phyloP scores from a whole-genome alignment of 2,329 filamentous ascomycete genomes.

The Cladosporium sp. region DNA sequence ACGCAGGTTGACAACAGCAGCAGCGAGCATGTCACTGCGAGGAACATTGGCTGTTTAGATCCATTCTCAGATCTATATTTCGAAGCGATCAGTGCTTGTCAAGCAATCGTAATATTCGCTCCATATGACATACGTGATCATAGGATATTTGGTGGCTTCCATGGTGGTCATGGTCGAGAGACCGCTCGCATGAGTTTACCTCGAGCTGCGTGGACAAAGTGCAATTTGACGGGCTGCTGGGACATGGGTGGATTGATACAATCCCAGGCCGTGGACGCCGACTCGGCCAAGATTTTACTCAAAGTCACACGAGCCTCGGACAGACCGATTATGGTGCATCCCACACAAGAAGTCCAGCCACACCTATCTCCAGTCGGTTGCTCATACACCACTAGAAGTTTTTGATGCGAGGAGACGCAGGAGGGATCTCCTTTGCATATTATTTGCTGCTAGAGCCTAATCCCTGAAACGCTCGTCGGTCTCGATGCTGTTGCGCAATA shows the following conservation, averaged over 20 bases:
- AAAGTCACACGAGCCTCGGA: background rate
- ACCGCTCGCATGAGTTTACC: background rate
- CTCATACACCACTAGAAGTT: background rate
- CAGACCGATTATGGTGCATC: background rate
- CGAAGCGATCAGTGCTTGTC: background rate
- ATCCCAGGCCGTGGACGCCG: background rate
- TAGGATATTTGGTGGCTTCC: background rate
- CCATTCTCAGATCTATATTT: background rate
- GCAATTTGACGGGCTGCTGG: background rate
- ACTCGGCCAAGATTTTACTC: background rate
- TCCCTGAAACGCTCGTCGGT: slow-evolving; percentile 6
- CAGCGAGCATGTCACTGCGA: slow-evolving; percentile 1
- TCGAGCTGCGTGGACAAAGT: background rate
- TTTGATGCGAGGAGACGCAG: background rate
- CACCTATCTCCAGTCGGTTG: background rate
- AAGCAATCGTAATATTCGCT: background rate
- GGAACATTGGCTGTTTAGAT: slow-evolving; percentile 11
- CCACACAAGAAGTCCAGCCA: background rate
- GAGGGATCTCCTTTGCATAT: background rate
- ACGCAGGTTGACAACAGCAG: slow-evolving; percentile 1
- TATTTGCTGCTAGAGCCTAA: background rate
- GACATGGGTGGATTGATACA: slow-evolving; percentile 2
- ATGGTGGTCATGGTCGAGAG: background rate
- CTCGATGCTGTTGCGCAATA: background rate
- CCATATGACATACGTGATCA: background rate